Evolutionary conservation across 768 basidiomycete genomes (phyloP).

Genomic region (Agaricus bisporus): DNA sequence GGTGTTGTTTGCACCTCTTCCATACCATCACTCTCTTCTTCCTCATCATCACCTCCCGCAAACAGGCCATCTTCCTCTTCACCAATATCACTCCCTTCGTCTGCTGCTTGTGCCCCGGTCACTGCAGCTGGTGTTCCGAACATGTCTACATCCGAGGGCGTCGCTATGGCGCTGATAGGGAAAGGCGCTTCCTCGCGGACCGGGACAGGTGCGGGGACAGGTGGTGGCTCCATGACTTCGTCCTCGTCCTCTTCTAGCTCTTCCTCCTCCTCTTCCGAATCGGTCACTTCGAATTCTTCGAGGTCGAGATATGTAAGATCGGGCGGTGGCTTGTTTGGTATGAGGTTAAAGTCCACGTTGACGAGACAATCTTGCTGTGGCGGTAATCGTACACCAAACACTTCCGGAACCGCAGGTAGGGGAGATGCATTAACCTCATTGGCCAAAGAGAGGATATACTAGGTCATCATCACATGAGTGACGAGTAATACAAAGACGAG

Average conservation of each 20-base stretch:
- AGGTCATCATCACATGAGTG: slow-evolving; percentile 7
- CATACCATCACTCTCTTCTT: slow-evolving; percentile 79
- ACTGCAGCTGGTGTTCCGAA: slow-evolving; percentile 36
- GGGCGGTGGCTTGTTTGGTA: slow-evolving; percentile 81
- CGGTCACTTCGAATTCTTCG: slow-evolving; percentile 76
- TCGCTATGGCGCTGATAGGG: slow-evolving; percentile 55
- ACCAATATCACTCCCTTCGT: slow-evolving; percentile 64
- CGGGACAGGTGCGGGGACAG: slow-evolving; percentile 20
- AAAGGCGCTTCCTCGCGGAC: slow-evolving; percentile 42
- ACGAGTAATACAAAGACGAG: not conserved
- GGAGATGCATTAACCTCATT: slow-evolving; percentile 78
- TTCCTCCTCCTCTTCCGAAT: slow-evolving; percentile 57
- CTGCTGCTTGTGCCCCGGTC: slow-evolving; percentile 22
- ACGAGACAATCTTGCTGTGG: slow-evolving; percentile 65
- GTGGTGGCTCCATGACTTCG: slow-evolving; percentile 60
- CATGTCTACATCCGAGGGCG: slow-evolving; percentile 69
- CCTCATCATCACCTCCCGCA: slow-evolving; percentile 68
- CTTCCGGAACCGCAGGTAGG: slow-evolving; percentile 80
- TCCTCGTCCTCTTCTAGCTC: slow-evolving; percentile 42
- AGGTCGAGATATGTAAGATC: slow-evolving; percentile 74
- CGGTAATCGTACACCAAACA: slow-evolving; percentile 83
- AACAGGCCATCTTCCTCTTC: slow-evolving; percentile 78
- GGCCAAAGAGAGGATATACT: slow-evolving; percentile 79
- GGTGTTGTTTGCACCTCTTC: slow-evolving; percentile 61
- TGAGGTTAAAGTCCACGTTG: slow-evolving; percentile 78